Evolutionary conservation across 768 basidiomycete genomes (phyloP).

Genomic region (Glaciozyma martinii): DNA sequence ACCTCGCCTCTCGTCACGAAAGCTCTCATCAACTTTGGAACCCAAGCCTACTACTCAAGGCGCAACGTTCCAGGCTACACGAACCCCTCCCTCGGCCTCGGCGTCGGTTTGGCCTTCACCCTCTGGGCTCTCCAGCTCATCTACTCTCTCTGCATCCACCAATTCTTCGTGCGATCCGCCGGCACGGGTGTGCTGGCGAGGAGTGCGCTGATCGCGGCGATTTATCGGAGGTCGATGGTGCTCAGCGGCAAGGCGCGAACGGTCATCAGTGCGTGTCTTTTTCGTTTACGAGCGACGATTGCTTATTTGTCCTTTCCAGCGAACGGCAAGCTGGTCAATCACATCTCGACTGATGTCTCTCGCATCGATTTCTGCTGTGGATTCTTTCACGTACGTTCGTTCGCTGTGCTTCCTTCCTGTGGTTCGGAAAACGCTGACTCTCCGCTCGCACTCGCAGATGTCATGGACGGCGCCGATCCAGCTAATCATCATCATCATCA

Average conservation of each 20-base stretch:
- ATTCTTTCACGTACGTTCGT: slow-evolving; percentile 28
- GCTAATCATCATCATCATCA: slow-evolving; percentile 62
- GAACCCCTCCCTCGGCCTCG: slow-evolving; percentile 45
- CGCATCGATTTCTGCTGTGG: slow-evolving; percentile 76
- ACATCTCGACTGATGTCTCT: slow-evolving; percentile 85
- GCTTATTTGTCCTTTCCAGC: slow-evolving; percentile 11
- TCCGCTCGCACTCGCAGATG: slow-evolving; percentile 19
- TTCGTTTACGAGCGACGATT: slow-evolving; percentile 12
- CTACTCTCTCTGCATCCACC: slow-evolving; percentile 56
- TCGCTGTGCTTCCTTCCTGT: neutral
- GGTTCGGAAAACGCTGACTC: slow-evolving; percentile 43
- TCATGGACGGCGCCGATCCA: slow-evolving; percentile 60
- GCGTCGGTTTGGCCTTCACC: slow-evolving; percentile 59
- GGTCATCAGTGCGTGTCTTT: slow-evolving; percentile 49
- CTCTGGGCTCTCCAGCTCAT: slow-evolving; percentile 62
- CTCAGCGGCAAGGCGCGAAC: slow-evolving; percentile 71
- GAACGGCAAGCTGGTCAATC: slow-evolving; percentile 75
- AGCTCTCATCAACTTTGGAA: slow-evolving; percentile 62
- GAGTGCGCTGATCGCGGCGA: slow-evolving; percentile 75
- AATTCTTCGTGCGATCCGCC: slow-evolving; percentile 76
- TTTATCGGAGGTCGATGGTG: slow-evolving; percentile 67
- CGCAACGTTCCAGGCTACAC: slow-evolving; percentile 40
- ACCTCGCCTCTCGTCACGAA: slow-evolving; percentile 70
- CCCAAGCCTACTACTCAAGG: slow-evolving; percentile 52
- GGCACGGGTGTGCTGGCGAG: slow-evolving; percentile 68